Conservation (phyloP, 176 grass and related monocot species). For the Musa itinerans region DNA sequence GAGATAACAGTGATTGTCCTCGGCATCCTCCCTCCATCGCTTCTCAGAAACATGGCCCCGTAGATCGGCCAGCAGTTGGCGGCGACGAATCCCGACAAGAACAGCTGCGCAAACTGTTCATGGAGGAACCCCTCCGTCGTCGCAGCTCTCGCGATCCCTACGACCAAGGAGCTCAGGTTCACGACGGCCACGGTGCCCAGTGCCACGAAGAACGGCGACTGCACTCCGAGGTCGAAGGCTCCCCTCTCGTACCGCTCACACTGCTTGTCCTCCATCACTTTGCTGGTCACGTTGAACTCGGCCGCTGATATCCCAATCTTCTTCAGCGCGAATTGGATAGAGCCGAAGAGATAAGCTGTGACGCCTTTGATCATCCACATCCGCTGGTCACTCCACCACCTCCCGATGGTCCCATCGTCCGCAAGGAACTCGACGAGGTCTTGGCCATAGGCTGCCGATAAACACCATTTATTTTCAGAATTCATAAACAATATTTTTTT, state of each 20-base stretch:
- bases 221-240: conserved; percentile 25
- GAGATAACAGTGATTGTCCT: conserved; percentile 1
- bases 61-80: conserved; percentile 40
- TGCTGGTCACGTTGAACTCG: conserved; percentile 31
- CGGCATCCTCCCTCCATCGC: conserved; percentile 35
- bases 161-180: conserved; percentile 18
- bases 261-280: conserved; percentile 37
- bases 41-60: conserved; percentile 32
- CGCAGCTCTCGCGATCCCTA: conserved; percentile 18
- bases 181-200: conserved; percentile 21
- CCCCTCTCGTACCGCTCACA: conserved; percentile 8
- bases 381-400: conserved; percentile 25
- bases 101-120: conserved; percentile 30
- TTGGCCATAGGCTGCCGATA: conserved; percentile 16
- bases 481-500: too few species aligned
- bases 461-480: too few species aligned
- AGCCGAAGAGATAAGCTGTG: conserved; percentile 19
- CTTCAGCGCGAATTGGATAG: conserved; percentile 11
- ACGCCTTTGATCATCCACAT: conserved; percentile 22
- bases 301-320: conserved; percentile 3
- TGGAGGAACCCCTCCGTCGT: background rate
- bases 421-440: conserved; percentile 30
- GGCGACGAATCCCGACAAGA: conserved; percentile 27
- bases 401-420: background rate
- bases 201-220: conserved; percentile 29